phyloP scores from a whole-genome alignment of 495 filamentous ascomycete genomes.

The Penicillium silybi region DNA sequence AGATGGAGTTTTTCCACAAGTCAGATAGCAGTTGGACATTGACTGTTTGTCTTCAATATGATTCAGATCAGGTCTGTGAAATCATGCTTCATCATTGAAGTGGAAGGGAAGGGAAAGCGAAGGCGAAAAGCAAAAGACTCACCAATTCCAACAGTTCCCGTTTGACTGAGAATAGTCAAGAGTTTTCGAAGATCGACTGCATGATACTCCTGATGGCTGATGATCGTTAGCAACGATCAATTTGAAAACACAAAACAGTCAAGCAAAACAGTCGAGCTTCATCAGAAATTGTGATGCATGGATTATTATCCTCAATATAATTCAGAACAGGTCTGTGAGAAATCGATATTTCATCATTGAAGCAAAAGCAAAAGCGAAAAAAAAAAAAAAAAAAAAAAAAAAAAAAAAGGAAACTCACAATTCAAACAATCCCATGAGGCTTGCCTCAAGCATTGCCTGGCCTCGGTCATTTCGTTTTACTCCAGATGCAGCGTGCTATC shows the following conservation, averaged over 20 bases:
- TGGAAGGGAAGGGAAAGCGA: neutral
- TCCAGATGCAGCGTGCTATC: conserved; percentile 60
- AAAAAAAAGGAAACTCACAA: neutral
- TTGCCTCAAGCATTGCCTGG: conserved; percentile 64
- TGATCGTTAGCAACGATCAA: conserved; percentile 8
- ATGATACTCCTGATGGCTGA: neutral
- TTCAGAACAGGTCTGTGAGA: conserved; percentile 59
- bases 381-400: neutral
- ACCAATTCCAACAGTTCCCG: conserved; percentile 1
- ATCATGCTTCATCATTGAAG: conserved; percentile 47
- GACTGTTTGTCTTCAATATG: conserved; percentile 36
- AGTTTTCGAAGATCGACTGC: neutral
- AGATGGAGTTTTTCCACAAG: neutral
- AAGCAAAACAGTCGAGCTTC: no score
- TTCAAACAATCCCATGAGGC: neutral
- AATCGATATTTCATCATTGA: conserved; percentile 50
- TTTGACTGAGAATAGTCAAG: neutral
- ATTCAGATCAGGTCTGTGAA: conserved; percentile 57
- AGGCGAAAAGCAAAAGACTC: neutral
- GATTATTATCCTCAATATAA: conserved; percentile 37
- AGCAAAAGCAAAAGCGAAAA: neutral
- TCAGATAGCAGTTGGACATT: conserved; percentile 54
- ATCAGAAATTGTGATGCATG: conserved; percentile 50
- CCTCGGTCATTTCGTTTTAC: conserved; percentile 53
- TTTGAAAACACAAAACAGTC: conserved; percentile 1